A percentile compares a stretch with the other conserved stretches of the same genome.
Conservation (phyloP, 257 asterid genomes). For the Nicotiana undulata region DNA sequence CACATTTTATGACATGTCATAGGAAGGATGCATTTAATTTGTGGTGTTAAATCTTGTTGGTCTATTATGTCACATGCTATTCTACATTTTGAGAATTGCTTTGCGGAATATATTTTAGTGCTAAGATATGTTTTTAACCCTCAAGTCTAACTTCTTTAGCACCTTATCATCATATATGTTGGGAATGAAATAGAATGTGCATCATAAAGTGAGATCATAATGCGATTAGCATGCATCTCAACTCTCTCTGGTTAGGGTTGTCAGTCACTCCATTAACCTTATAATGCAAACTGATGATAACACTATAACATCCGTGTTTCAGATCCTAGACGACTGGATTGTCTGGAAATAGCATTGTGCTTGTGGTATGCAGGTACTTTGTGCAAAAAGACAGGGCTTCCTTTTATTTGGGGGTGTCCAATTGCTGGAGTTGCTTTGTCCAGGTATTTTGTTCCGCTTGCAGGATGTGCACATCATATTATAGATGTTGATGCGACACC, state of each 20-base stretch:
- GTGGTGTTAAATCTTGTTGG: constrained; percentile 3
- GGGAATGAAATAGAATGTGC: neutral
- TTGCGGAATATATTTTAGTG: neutral
- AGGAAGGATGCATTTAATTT: constrained; percentile 4
- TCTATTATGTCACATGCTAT: constrained; percentile 7
- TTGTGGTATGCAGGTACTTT: constrained; percentile 31
- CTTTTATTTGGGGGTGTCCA: constrained; percentile 8
- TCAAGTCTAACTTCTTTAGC: neutral
- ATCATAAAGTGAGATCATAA: constrained; percentile 7
- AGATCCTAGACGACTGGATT: constrained; percentile 14
- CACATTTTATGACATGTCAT: constrained; percentile 9
- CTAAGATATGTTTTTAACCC: neutral
- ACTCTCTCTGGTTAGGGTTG: constrained; percentile 11
- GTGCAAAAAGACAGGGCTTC: constrained; percentile 4
- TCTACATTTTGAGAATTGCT: neutral
- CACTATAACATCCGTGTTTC: constrained; percentile 16
- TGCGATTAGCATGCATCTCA: neutral
- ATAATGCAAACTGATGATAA: constrained; percentile 6
- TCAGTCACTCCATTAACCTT: neutral
- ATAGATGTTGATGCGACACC: neutral
- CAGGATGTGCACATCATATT: neutral
- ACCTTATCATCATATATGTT: neutral
- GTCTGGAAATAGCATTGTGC: constrained; percentile 19
- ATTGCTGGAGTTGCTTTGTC: constrained; percentile 13
- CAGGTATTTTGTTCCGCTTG: constrained; percentile 4